phyloP scores from a whole-genome alignment of 345 rosid genomes.

The Aquilaria sinensis region DNA sequence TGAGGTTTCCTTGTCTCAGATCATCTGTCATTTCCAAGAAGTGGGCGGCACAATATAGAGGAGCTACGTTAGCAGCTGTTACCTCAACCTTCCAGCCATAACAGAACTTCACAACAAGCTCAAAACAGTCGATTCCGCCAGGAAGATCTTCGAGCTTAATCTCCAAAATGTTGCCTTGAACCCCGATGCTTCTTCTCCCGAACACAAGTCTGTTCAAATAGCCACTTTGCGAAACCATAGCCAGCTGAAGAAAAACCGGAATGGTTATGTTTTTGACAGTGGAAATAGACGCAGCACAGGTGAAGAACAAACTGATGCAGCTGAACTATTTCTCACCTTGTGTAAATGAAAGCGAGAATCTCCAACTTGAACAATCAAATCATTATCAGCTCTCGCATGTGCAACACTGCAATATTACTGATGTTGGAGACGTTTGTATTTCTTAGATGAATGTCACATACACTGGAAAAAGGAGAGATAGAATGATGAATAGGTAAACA shows the following conservation, averaged over 20 bases:
- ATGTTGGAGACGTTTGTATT: no score
- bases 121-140: slow-evolving; percentile 40
- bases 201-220: slow-evolving; percentile 40
- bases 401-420: slow-evolving; percentile 31
- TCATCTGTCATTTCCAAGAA: slow-evolving; percentile 56
- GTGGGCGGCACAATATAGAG: slow-evolving; percentile 40
- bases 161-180: slow-evolving; percentile 9
- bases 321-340: slow-evolving; percentile 26
- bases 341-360: slow-evolving; percentile 47
- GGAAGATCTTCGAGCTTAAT: slow-evolving; percentile 34
- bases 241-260: slow-evolving; percentile 26
- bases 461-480: background rate
- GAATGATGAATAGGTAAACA: background rate
- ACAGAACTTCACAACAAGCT: slow-evolving; percentile 39
- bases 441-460: background rate
- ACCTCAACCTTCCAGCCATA: slow-evolving; percentile 47
- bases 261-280: background rate
- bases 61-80: slow-evolving; percentile 35
- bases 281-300: background rate
- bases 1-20: slow-evolving; percentile 35
- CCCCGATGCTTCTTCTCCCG: slow-evolving; percentile 19
- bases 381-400: slow-evolving; percentile 26
- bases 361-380: slow-evolving; percentile 43
- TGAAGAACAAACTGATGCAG: background rate
- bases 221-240: slow-evolving; percentile 52